phyloP scores from a whole-genome alignment of 805 yeast species.

The Saturnispora dispora region DNA sequence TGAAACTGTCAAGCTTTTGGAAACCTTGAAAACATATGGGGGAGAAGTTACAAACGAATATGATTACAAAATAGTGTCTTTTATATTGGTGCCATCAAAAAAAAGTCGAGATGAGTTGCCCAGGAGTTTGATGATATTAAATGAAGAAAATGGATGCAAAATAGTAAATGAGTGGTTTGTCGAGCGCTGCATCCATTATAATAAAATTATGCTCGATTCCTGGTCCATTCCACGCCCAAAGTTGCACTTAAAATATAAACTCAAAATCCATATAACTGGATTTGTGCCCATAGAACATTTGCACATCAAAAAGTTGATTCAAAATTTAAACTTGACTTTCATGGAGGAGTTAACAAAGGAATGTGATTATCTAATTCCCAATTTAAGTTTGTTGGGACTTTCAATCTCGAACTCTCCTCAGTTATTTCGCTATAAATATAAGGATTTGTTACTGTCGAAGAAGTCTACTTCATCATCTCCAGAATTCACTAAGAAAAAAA shows the following conservation, averaged over 20 bases:
- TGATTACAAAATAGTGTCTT: conserved; percentile 30
- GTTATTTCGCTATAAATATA: conserved; percentile 31
- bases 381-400: conserved; percentile 38
- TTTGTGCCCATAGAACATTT: conserved; percentile 24
- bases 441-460: conserved; percentile 21
- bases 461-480: conserved; percentile 20
- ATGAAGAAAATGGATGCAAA: conserved; percentile 19
- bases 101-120: conserved; percentile 15
- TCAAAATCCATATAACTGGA: conserved; percentile 29
- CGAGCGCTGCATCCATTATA: conserved; percentile 23
- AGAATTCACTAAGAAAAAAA: conserved; percentile 36
- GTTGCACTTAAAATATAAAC: conserved; percentile 19
- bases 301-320: conserved; percentile 45
- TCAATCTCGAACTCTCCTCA: conserved; percentile 33
- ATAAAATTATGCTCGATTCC: conserved; percentile 15
- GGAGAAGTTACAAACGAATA: conserved; percentile 16
- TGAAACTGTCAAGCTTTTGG: conserved; percentile 14
- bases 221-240: conserved; percentile 24
- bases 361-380: conserved; percentile 50
- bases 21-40: conserved; percentile 16
- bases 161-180: conserved; percentile 28
- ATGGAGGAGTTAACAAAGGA: conserved; percentile 39
- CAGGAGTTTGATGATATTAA: conserved; percentile 8
- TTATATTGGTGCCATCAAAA: conserved; percentile 22
- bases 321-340: conserved; percentile 42